Evolutionary conservation across 2,329 filamentous ascomycete species (phyloP).

Genomic region (Pseudogymnoascus sp.): DNA sequence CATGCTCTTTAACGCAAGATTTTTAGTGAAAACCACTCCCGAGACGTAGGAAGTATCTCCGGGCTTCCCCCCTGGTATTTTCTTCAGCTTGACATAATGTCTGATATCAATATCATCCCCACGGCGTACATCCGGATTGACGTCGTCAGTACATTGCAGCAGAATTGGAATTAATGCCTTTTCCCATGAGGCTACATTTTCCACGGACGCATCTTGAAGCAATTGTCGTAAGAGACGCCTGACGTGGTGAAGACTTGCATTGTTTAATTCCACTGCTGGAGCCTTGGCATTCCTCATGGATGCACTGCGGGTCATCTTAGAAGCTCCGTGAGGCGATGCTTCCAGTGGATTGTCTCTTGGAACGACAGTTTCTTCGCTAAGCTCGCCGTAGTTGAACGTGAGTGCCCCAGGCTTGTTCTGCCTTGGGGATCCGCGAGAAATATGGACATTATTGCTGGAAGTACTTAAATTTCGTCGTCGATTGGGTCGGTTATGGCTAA

Average conservation of each 20-base stretch:
- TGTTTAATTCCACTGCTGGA: constrained; percentile 75
- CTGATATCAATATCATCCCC: constrained; percentile 96
- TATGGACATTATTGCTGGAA: constrained; percentile 60
- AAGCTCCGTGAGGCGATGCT: constrained; percentile 21
- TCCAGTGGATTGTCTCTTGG: constrained; percentile 17
- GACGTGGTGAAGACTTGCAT: constrained; percentile 81
- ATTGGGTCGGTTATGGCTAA: constrained; percentile 51
- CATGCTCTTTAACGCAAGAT: constrained; percentile 94
- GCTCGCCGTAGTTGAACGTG: constrained; percentile 32
- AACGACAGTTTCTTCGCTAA: constrained; percentile 23
- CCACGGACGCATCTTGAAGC: constrained; percentile 65
- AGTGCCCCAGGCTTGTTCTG: constrained; percentile 37
- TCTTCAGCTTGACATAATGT: constrained; percentile 96
- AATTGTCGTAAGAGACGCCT: constrained; percentile 77
- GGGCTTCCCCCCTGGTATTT: constrained; percentile 82
- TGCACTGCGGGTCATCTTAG: constrained; percentile 63
- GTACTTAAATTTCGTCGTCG: constrained; percentile 78
- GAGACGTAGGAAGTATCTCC: constrained; percentile 95
- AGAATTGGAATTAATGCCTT: constrained; percentile 84
- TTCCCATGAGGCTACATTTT: constrained; percentile 73
- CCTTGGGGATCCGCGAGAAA: constrained; percentile 64
- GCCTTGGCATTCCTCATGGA: constrained; percentile 69
- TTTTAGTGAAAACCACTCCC: constrained; percentile 95
- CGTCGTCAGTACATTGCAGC: constrained; percentile 83
- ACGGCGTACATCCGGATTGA: constrained; percentile 81